These are phyloP conservation scores for Phytopythium litorale DNA, from an alignment of 352 stramenopile genomes.

Conservation along the genomic window DNA sequence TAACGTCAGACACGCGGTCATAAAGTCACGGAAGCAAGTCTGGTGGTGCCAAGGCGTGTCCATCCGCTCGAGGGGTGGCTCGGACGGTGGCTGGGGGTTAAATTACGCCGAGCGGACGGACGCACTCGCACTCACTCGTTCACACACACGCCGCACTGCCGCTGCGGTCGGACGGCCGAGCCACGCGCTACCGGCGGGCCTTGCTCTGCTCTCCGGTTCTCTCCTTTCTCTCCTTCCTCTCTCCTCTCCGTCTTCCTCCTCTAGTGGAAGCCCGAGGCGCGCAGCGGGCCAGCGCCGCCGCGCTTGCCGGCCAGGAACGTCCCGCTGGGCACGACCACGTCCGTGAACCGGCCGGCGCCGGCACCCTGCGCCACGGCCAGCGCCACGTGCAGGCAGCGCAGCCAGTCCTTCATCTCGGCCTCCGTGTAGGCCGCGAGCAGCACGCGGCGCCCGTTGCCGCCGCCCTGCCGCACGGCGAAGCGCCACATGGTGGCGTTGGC, in stretches of 20 bases:
- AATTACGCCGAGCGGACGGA: constrained; percentile 3
- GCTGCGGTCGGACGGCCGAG: background rate
- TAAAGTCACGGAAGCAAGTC: no score
- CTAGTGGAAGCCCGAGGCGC: constrained; percentile 34
- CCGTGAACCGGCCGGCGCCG: constrained; percentile 56
- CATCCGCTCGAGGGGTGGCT: background rate
- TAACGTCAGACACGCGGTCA: no score
- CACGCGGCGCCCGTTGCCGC: constrained; percentile 49
- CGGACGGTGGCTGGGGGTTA: background rate
- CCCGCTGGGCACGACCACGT: constrained; percentile 60
- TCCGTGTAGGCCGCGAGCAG: constrained; percentile 77
- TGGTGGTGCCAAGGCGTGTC: background rate
- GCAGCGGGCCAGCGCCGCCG: constrained; percentile 42
- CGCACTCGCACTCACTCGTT: background rate
- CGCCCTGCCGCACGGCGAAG: constrained; percentile 51
- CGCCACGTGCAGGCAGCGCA: constrained; percentile 72
- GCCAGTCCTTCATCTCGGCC: constrained; percentile 83
- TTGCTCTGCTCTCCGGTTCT: background rate
- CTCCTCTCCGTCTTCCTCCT: background rate
- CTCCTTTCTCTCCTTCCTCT: background rate
- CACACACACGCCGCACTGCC: background rate
- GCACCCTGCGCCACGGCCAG: constrained; percentile 44
- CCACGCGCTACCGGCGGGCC: background rate
- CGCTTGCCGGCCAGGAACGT: constrained; percentile 59
- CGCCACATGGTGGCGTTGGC: constrained; percentile 76